phyloP scores from a whole-genome alignment of 169 alveolate genomes.

The Miamiensis avidus region DNA sequence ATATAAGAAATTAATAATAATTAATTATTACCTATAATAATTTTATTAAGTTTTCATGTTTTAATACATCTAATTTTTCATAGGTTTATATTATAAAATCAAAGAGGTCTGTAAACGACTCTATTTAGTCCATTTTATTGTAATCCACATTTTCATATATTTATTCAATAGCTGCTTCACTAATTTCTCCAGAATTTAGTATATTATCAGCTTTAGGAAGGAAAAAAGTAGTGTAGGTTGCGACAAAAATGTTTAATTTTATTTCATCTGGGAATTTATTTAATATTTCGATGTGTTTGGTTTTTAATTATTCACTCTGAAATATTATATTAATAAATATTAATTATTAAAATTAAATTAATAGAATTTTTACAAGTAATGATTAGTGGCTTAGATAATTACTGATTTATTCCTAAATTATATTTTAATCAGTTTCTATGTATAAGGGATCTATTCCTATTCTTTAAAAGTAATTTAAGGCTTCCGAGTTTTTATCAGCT shows the following conservation, averaged over 20 bases:
- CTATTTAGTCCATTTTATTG: background rate
- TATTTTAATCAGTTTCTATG: background rate
- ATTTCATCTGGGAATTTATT: background rate
- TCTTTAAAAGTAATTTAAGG: background rate
- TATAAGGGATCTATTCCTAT: background rate
- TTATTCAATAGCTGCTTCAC: background rate
- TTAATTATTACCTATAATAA: background rate
- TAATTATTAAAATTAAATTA: too few relatives aligned
- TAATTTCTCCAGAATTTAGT: background rate
- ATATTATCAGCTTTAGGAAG: background rate
- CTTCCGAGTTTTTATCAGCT: background rate
- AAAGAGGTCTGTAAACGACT: background rate
- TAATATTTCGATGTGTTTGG: background rate
- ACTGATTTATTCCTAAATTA: background rate
- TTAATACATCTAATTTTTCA: background rate
- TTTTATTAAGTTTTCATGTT: background rate
- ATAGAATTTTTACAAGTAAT: background rate
- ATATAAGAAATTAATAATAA: background rate
- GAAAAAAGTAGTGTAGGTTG: background rate
- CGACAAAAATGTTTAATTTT: too few relatives aligned
- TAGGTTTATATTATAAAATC: background rate
- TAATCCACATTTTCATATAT: background rate
- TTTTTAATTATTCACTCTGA: background rate
- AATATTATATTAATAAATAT: too few relatives aligned
- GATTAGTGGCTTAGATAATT: background rate